Conservation (phyloP, 2,329 filamentous ascomycete genomes). For the Monosporascus sp. region DNA sequence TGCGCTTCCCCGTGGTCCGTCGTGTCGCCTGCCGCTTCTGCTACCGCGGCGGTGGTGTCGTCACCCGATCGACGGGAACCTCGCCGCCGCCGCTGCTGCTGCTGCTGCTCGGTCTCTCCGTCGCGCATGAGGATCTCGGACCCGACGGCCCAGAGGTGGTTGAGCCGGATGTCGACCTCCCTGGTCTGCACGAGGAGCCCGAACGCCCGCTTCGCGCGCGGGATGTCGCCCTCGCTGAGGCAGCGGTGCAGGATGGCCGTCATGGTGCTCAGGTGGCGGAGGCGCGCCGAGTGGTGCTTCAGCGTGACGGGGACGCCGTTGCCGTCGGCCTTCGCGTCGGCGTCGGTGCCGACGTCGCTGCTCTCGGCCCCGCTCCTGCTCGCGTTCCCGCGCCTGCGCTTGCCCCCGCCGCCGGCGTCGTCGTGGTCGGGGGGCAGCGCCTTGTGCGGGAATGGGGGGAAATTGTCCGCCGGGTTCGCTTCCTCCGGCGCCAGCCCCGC, state of each 20-base stretch:
- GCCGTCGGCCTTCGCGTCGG: constrained; percentile 3
- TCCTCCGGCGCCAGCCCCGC: constrained; percentile 49
- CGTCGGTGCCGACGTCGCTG: constrained; percentile 1
- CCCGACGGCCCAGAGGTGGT: constrained; percentile 75
- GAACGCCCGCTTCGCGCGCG: constrained; percentile 70
- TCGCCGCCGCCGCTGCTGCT: background rate
- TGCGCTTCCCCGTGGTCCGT: background rate
- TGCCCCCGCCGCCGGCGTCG: constrained; percentile 6
- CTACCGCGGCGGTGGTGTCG: background rate
- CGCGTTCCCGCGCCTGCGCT: constrained; percentile 10
- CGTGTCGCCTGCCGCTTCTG: constrained; percentile 1
- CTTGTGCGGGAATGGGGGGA: constrained; percentile 49
- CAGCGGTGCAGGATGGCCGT: constrained; percentile 68
- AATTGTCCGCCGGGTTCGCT: constrained; percentile 31
- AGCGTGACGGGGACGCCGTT: background rate
- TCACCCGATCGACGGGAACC: background rate
- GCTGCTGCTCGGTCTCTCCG: constrained; percentile 24
- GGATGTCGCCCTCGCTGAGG: constrained; percentile 65
- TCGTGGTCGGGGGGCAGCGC: constrained; percentile 22
- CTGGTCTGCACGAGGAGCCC: constrained; percentile 60
- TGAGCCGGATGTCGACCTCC: constrained; percentile 64
- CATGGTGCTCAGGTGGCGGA: constrained; percentile 61
- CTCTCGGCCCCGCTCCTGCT: constrained; percentile 2
- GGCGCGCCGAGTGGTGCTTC: constrained; percentile 29
- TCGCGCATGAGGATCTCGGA: constrained; percentile 75